Conservation (phyloP, 1,284 basidiomycete species). For the Malassezia caprae region DNA sequence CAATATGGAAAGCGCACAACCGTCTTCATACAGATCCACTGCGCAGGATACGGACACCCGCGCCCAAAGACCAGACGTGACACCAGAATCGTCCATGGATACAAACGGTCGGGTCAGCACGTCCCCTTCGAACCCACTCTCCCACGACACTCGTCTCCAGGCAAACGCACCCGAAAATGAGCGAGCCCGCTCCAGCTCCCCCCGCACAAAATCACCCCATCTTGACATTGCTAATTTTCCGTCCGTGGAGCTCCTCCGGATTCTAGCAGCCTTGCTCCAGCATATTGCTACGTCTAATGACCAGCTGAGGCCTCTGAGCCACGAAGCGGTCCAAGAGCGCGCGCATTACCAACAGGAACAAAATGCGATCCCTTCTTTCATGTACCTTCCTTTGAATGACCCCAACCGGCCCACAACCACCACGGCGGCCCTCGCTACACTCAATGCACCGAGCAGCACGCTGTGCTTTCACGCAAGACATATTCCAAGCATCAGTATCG, state of each 20-base stretch:
- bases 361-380: background rate
- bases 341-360: background rate
- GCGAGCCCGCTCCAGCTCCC: background rate
- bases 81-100: background rate
- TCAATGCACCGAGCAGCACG: conserved; percentile 68
- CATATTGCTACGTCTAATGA: conserved; percentile 90
- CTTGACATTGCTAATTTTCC: conserved; percentile 56
- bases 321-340: conserved; percentile 13
- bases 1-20: background rate
- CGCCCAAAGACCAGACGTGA: background rate
- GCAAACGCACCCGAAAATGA: background rate
- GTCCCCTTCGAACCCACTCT: background rate
- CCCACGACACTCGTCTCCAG: background rate
- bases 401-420: conserved; percentile 50
- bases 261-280: conserved; percentile 78
- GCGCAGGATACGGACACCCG: background rate
- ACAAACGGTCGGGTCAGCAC: background rate
- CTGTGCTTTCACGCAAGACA: conserved; percentile 92
- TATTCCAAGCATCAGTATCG: conserved; percentile 84
- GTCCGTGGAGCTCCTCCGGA: conserved; percentile 61
- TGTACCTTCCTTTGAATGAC: conserved; percentile 28
- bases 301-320: conserved; percentile 43
- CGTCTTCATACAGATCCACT: background rate
- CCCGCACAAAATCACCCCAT: conserved; percentile 32
- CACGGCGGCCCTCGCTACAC: conserved; percentile 66